Evolutionary conservation across 148 eudicot species (phyloP).

Genomic region (Polygonum aviculare): DNA sequence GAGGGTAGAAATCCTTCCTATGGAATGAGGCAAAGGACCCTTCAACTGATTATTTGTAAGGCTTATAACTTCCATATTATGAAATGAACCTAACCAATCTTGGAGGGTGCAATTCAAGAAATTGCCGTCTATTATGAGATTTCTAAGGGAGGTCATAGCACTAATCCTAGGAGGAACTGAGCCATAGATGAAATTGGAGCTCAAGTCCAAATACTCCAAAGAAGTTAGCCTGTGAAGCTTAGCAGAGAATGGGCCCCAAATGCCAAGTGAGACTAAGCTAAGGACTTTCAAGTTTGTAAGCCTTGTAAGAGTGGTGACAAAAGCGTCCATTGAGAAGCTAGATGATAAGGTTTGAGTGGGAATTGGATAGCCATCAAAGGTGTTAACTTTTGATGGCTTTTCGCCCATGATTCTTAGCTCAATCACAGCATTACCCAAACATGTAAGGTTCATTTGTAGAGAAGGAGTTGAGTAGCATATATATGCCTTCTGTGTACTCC

Average conservation of each 20-base stretch:
- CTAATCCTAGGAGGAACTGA: constrained; percentile 45
- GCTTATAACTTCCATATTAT: constrained; percentile 40
- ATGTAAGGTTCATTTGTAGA: constrained; percentile 45
- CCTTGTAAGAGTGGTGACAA: constrained; percentile 58
- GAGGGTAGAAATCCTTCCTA: constrained; percentile 25
- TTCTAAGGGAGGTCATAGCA: constrained; percentile 38
- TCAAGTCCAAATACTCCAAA: constrained; percentile 54
- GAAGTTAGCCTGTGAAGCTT: constrained; percentile 51
- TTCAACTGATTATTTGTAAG: constrained; percentile 35
- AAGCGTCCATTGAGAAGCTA: constrained; percentile 58
- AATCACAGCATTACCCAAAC: constrained; percentile 47
- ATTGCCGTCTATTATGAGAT: constrained; percentile 44
- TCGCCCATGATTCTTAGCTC: constrained; percentile 63
- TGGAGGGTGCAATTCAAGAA: constrained; percentile 51
- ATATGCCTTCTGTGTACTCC: constrained; percentile 30
- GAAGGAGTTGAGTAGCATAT: constrained; percentile 39
- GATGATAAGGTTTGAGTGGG: constrained; percentile 48
- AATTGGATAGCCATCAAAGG: constrained; percentile 43
- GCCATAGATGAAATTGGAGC: constrained; percentile 61
- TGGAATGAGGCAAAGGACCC: constrained; percentile 40
- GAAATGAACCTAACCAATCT: constrained; percentile 32
- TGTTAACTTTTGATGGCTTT: constrained; percentile 28
- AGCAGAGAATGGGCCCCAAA: constrained; percentile 58
- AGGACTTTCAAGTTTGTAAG: constrained; percentile 45
- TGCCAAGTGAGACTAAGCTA: constrained; percentile 52